Percentiles rank a stretch among this genome's conserved stretches.
Conservation (phyloP, 306 rosid species). For the Pyrus betulifolia region DNA sequence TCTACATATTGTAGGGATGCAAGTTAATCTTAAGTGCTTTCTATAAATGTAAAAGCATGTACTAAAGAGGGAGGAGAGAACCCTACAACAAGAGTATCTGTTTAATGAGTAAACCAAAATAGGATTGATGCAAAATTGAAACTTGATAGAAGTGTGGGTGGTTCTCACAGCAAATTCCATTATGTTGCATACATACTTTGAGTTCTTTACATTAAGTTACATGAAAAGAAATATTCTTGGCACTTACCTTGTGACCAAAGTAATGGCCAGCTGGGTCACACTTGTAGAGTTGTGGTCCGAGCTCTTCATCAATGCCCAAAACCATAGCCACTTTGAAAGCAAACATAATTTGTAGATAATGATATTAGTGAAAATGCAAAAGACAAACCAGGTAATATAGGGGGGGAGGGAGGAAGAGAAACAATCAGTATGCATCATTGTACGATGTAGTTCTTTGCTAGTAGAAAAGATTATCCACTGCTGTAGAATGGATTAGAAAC, state of each 20-base stretch:
- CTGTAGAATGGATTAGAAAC: conserved; percentile 18
- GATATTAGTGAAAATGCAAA: conserved; percentile 15
- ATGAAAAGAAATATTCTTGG: not conserved
- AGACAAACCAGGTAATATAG: not conserved
- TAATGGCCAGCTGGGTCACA: conserved; percentile 99
- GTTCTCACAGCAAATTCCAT: not conserved
- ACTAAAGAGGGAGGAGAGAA: not conserved
- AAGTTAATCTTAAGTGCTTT: not conserved
- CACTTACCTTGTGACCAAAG: conserved; percentile 92
- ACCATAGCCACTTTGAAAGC: conserved; percentile 78
- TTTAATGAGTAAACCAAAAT: not conserved
- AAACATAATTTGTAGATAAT: conserved; percentile 13
- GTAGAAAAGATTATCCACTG: not conserved
- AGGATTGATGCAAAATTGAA: not conserved
- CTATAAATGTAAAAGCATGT: not conserved
- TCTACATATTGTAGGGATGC: not conserved
- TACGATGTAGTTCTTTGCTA: not conserved
- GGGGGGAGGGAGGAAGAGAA: not conserved
- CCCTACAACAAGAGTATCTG: not conserved
- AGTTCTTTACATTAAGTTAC: not conserved
- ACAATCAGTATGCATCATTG: not conserved
- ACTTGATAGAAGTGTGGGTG: not conserved
- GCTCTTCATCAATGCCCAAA: conserved; percentile 89
- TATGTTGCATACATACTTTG: not conserved
- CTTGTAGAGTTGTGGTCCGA: conserved; percentile 79